Conservation (phyloP, 345 rosid species). For the Nasturtium officinale region DNA sequence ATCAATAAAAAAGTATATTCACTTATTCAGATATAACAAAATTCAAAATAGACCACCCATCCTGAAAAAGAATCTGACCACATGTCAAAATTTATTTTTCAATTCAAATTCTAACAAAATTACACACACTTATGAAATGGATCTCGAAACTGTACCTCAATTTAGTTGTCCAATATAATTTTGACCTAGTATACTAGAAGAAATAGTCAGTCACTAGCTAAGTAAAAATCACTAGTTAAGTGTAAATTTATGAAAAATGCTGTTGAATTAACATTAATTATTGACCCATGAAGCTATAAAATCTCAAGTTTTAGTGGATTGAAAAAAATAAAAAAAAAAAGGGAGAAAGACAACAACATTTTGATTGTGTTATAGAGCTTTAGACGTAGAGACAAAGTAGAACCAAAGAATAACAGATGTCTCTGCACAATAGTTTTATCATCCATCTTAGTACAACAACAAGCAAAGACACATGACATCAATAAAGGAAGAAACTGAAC, state of each 20-base stretch:
- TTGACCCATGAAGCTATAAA: constrained; percentile 30
- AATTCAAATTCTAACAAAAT: background rate
- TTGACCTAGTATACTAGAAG: background rate
- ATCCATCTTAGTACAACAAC: constrained; percentile 44
- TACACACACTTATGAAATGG: background rate
- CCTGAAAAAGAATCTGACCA: constrained; percentile 5
- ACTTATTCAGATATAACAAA: background rate
- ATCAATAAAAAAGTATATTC: background rate
- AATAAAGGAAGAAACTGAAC: constrained; percentile 16
- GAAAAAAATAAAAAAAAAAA: background rate
- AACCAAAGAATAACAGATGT: constrained; percentile 31
- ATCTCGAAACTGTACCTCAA: background rate
- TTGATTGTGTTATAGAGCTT: constrained; percentile 15
- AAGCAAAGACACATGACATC: constrained; percentile 35
- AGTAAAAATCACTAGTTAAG: background rate
- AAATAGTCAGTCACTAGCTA: background rate
- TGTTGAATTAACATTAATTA: constrained; percentile 23
- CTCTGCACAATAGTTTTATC: constrained; percentile 37
- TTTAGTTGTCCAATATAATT: background rate
- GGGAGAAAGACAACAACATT: constrained; percentile 11
- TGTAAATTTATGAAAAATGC: background rate
- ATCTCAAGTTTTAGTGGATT: constrained; percentile 22
- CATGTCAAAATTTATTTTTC: background rate
- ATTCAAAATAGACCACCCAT: background rate
- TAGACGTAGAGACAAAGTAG: constrained; percentile 26